Conservation (phyloP, 2,329 filamentous ascomycete genomes). For the Tolypocladium endophyticum region DNA sequence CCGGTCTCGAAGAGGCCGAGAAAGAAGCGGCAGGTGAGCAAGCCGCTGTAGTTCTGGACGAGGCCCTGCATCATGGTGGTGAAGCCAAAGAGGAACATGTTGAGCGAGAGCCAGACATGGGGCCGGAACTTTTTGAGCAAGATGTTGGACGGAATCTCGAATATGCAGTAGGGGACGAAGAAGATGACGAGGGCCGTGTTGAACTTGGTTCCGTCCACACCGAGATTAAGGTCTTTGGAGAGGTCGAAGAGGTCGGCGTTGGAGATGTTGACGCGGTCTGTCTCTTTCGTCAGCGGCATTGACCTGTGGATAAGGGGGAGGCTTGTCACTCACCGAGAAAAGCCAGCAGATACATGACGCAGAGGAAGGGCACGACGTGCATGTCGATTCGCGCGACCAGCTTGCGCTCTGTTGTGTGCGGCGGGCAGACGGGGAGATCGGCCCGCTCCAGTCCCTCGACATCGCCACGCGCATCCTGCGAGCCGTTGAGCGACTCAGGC, state of each 20-base stretch:
- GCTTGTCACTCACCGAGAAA: constrained; percentile 40
- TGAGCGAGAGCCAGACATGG: constrained; percentile 62
- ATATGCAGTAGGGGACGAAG: constrained; percentile 66
- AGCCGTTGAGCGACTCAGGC: neutral
- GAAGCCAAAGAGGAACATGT: constrained; percentile 78
- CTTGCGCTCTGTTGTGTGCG: constrained; percentile 50
- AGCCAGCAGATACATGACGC: constrained; percentile 59
- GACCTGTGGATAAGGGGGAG: neutral
- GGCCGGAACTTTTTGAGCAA: constrained; percentile 54
- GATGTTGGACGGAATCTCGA: constrained; percentile 59
- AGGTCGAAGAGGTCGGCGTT: constrained; percentile 64
- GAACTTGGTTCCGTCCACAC: constrained; percentile 42
- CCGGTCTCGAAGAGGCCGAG: constrained; percentile 67
- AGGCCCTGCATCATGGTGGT: constrained; percentile 67
- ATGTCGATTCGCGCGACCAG: constrained; percentile 62
- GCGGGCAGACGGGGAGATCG: constrained; percentile 26
- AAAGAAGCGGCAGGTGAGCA: constrained; percentile 77
- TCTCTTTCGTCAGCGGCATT: neutral
- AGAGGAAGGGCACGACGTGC: constrained; percentile 61
- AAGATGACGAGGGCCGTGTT: constrained; percentile 73
- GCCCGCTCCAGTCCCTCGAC: neutral
- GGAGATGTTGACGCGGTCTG: constrained; percentile 65
- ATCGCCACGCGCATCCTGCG: neutral
- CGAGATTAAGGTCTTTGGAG: constrained; percentile 48
- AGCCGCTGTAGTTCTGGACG: constrained; percentile 64